Evolutionary conservation across 257 asterid genomes (phyloP), one percentile per base, ranked within the genome.

Genomic region (Solanum peruvianum): DNA sequence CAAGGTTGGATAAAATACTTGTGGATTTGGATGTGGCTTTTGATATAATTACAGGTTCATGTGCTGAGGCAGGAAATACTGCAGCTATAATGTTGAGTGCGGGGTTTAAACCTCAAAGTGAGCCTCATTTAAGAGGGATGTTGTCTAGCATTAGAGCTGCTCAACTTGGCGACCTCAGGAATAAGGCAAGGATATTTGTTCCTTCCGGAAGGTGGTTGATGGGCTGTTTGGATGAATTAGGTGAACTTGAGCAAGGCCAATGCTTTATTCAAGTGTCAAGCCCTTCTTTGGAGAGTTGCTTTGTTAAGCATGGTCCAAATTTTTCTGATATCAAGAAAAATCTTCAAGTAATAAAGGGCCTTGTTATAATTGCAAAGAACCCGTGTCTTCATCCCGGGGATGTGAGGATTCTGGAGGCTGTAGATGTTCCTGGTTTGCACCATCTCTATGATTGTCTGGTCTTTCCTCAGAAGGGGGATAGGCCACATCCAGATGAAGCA

Each of bases 201-300:
- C 92, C 94, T 29, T 89, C 90, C 0, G 97, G 99, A 82, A 92
- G 98, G 92, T 97, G 98, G 99, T 91, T 97, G 91, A 94, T 97
- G 99, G 98, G 99, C 64, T 97, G 98, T 86, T 87, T 97, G 88
- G 99, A 97, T 87, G 99, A 97, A 91, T 89, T 92, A 82, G 95
- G 92, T n/a, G 86, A 89, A 49, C 98, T 97, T 71, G 97, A 93
- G 89, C 92, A 94, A 45, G 99, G 99, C 42, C 96, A 96, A 66
- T 96, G 99, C 90, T 97, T 95, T 86, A 88, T 97, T 91, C 99
- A 94, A 87, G 98, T 96, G 41, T 94, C 99, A 23, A 89, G 39
- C 56, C 95, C 98, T 84, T 93, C 93, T 11, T 71, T 94, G 39
- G 98, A 94, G 84, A 92, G 89, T 56, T 95, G 95, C 87, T 97